These are phyloP conservation scores for Gracilaria gracilis DNA, from an alignment of 23 red algal genomes.

Conservation along the genomic window DNA sequence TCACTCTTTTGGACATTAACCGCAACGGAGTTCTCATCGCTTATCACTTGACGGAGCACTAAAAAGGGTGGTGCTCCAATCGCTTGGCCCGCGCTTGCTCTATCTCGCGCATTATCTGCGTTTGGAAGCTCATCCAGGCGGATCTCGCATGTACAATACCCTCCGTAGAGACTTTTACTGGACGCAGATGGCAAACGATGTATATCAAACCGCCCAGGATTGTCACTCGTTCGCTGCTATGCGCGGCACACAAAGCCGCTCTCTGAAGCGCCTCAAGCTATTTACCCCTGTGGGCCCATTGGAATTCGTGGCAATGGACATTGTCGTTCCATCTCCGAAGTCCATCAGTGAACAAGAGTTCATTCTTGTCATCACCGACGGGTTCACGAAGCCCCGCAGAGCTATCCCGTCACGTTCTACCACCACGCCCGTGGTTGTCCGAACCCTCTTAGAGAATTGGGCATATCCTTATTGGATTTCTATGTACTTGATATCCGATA, in stretches of 20 bases:
- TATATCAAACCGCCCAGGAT: not conserved
- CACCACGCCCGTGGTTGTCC: not conserved
- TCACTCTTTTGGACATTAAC: slow-evolving; percentile 8
- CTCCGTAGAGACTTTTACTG: slow-evolving; percentile 26
- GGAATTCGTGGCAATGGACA: slow-evolving; percentile 55
- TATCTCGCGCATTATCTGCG: slow-evolving; percentile 30
- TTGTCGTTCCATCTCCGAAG: slow-evolving; percentile 40
- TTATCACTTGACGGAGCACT: not conserved
- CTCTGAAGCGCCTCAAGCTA: slow-evolving; percentile 13
- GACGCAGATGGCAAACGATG: slow-evolving; percentile 42
- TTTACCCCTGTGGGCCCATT: slow-evolving; percentile 18
- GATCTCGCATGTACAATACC: slow-evolving; percentile 41
- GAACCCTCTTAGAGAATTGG: not conserved
- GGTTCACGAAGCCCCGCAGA: slow-evolving; percentile 27
- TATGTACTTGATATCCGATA: not conserved
- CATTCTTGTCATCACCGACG: slow-evolving; percentile 41
- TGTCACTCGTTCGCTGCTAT: slow-evolving; percentile 25
- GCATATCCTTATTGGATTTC: slow-evolving; percentile 6
- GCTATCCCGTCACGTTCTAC: slow-evolving; percentile 39
- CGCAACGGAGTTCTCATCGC: not conserved
- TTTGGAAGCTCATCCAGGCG: slow-evolving; percentile 27
- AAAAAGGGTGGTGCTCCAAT: not conserved
- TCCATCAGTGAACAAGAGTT: not conserved
- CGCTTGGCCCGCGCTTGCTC: not conserved
- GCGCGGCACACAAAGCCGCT: not conserved